These are phyloP conservation scores for Mortierella claussenii DNA, from an alignment of 192 early-diverging fungal species.

Conservation along the genomic window DNA sequence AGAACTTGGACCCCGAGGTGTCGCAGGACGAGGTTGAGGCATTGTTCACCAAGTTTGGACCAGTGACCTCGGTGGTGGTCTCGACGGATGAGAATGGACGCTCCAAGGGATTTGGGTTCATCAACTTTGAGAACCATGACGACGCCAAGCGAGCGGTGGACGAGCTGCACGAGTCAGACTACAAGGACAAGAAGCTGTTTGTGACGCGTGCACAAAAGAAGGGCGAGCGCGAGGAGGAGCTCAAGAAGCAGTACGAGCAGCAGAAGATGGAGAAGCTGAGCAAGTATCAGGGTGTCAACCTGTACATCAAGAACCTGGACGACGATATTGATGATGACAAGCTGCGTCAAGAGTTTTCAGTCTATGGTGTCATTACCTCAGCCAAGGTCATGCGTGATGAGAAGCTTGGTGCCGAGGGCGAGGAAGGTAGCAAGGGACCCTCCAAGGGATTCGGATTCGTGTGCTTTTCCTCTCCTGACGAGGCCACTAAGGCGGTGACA, in stretches of 20 bases:
- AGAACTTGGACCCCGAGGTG: slow-evolving; percentile 87
- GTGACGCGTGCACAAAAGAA: slow-evolving; percentile 99
- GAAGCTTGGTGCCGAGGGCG: slow-evolving; percentile 18
- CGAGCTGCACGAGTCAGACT: slow-evolving; percentile 91
- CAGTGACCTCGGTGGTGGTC: slow-evolving; percentile 83
- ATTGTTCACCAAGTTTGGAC: slow-evolving; percentile 83
- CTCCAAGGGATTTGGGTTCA: slow-evolving; percentile 96
- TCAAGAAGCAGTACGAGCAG: slow-evolving; percentile 93
- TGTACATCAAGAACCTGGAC: slow-evolving; percentile 98
- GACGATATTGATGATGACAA: slow-evolving; percentile 95
- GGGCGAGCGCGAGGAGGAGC: slow-evolving; percentile 94
- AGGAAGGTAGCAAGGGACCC: slow-evolving; percentile 57
- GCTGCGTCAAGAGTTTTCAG: slow-evolving; percentile 93
- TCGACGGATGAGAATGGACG: slow-evolving; percentile 78
- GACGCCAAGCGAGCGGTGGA: slow-evolving; percentile 86
- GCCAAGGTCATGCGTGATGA: slow-evolving; percentile 99
- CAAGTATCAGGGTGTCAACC: slow-evolving; percentile 98
- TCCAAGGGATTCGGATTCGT: slow-evolving; percentile 98
- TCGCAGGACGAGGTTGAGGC: slow-evolving; percentile 77
- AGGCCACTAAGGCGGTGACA: slow-evolving; percentile 96
- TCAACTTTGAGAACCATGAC: slow-evolving; percentile 94
- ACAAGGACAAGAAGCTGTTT: slow-evolving; percentile 88
- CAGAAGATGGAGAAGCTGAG: slow-evolving; percentile 92
- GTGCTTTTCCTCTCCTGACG: slow-evolving; percentile 96
- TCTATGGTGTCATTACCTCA: slow-evolving; percentile 94